Percentiles rank a stretch among this genome's conserved stretches.
Conservation (phyloP, 352 stramenopile species). For the Phytopythium sindhum region DNA sequence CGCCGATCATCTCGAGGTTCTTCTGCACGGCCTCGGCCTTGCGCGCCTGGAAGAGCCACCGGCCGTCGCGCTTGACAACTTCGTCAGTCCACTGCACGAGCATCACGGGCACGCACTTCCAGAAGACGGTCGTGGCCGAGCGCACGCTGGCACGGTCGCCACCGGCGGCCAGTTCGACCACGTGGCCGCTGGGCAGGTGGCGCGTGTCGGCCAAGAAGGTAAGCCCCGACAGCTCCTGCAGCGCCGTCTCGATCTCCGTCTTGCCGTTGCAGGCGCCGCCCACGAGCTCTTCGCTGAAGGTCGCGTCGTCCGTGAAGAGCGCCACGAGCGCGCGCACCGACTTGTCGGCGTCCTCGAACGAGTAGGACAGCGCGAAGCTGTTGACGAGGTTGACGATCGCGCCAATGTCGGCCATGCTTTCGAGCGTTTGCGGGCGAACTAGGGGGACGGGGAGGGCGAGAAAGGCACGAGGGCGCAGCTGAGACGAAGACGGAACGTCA, state of each 20-base stretch:
- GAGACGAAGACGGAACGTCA: neutral
- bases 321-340: slow-evolving; percentile 62
- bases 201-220: slow-evolving; percentile 82
- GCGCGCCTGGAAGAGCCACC: slow-evolving; percentile 75
- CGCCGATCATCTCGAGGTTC: slow-evolving; percentile 86
- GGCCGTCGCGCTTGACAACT: slow-evolving; percentile 68
- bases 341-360: slow-evolving; percentile 70
- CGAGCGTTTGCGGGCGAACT: neutral
- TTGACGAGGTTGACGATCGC: slow-evolving; percentile 86
- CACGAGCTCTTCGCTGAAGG: slow-evolving; percentile 76
- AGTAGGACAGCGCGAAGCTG: slow-evolving; percentile 74
- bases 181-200: slow-evolving; percentile 78
- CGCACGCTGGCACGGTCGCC: slow-evolving; percentile 44
- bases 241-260: slow-evolving; percentile 65
- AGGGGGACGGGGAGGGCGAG: neutral
- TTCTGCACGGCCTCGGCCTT: slow-evolving; percentile 79
- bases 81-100: slow-evolving; percentile 78
- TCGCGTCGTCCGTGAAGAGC: slow-evolving; percentile 72
- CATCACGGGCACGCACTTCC: slow-evolving; percentile 85
- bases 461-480: neutral
- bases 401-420: slow-evolving; percentile 58
- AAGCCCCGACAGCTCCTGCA: slow-evolving; percentile 65
- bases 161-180: slow-evolving; percentile 59
- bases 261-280: slow-evolving; percentile 57
- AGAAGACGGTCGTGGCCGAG: slow-evolving; percentile 75